Base-by-base conservation (phyloP, 23 red algal species). In the Gracilariopsis chorda region DNA sequence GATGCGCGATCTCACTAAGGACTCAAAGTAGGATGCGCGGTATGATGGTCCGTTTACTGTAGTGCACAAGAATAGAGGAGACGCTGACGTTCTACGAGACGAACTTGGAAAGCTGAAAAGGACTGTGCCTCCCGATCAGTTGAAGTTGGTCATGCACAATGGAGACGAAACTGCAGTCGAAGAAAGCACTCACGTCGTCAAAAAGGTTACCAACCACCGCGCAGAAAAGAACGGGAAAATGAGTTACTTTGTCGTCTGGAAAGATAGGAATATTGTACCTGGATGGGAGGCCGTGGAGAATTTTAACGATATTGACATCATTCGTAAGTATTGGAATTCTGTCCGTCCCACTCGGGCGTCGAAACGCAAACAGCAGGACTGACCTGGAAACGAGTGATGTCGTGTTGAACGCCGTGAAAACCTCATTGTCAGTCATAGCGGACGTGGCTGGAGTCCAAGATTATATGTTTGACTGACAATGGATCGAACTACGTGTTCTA, bases 301-400 rank as follows among this genome's bases (percentile, higher is more conserved):
- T 40, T 81, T 81, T 37, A 81, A 81, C 24, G 77, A 81, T 36
- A 51, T 81, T 1, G 24, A 46, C 17, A 58, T 81, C 3, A 80
- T 80, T 19, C 75, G 75, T 19, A 3, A 30, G 8, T 80, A 80
- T 32, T 80, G 75, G 75, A 80, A 80, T 8, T 56, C 75, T 43
- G 75, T 55, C 75, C 75, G 75, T 57, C 75, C 49, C 20, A 55
- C 75, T 28, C 30, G 33, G 19, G 48, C 27, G 9, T 14, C 46
- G 35, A 45, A 29, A 0, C 4, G 40, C 25, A 14, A 7, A 20
- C 7, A 30, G 29, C 14, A 28, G 46, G 35, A 40, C 47, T 4
- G 75, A 57, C 75, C 53, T 52, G 44, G 2, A 29, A 48, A n/a
- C n/a, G 75, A 48, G 40, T 80, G 46, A 80, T 80, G 75, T 80